Evolutionary conservation across 2,329 filamentous ascomycete species (phyloP).

Genomic region (Exophiala lecanii-corni): DNA sequence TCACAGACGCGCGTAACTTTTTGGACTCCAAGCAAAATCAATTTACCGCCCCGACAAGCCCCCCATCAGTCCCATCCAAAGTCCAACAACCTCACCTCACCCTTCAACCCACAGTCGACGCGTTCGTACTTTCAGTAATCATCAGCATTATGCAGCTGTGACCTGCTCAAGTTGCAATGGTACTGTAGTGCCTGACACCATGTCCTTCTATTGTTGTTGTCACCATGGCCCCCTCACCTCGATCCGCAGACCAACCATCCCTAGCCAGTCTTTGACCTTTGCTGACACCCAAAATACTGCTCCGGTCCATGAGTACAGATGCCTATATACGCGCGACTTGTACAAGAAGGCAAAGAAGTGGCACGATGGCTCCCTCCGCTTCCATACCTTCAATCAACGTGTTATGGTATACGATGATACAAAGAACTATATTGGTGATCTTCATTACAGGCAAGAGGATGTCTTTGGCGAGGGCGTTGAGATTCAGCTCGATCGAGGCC

Average conservation of each 20-base stretch:
- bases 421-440: slow-evolving; percentile 77
- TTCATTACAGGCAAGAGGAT: slow-evolving; percentile 68
- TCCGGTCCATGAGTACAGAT: slow-evolving; percentile 73
- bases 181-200: too few species aligned
- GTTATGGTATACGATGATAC: slow-evolving; percentile 85
- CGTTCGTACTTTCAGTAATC: too few species aligned
- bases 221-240: not conserved
- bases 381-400: slow-evolving; percentile 84
- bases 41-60: not conserved
- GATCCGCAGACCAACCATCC: not conserved
- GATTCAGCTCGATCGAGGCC: slow-evolving; percentile 68
- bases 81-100: not conserved
- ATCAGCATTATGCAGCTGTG: not conserved
- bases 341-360: slow-evolving; percentile 84
- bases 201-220: not conserved
- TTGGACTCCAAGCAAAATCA: too few species aligned
- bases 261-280: slow-evolving; percentile 30
- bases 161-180: not conserved
- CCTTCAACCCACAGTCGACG: too few species aligned
- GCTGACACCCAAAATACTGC: slow-evolving; percentile 61
- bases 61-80: not conserved
- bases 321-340: slow-evolving; percentile 81
- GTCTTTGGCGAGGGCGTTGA: slow-evolving; percentile 78
- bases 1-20: not conserved
- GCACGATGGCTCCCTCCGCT: slow-evolving; percentile 86